A percentile compares a stretch with the other conserved stretches of the same genome.
Evolutionary conservation across 306 rosid species (phyloP).

Genomic region (Cicer pinnatifidum): DNA sequence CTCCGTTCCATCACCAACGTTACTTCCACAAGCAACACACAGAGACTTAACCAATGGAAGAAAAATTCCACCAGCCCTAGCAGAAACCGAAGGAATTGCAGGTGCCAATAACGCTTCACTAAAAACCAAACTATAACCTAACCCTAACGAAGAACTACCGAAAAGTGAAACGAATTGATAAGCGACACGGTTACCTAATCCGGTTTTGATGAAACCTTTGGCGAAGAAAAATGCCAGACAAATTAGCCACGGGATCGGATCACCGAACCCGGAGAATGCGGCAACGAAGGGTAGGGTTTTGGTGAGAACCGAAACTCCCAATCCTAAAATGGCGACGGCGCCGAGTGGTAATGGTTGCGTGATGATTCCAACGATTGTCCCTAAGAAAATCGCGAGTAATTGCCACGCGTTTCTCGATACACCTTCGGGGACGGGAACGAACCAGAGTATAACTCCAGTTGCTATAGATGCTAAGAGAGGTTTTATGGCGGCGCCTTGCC

Average conservation of each 20-base stretch:
- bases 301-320: slow-evolving; percentile 86
- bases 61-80: slow-evolving; percentile 94
- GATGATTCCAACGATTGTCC: slow-evolving; percentile 91
- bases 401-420: slow-evolving; percentile 88
- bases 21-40: slow-evolving; percentile 95
- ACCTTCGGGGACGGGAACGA: slow-evolving; percentile 79
- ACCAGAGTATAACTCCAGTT: slow-evolving; percentile 80
- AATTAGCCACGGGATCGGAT: slow-evolving; percentile 97
- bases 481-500: slow-evolving; percentile 87
- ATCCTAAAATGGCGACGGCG: slow-evolving; percentile 84
- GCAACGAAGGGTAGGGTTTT: slow-evolving; percentile 86
- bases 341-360: slow-evolving; percentile 94
- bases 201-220: slow-evolving; percentile 91
- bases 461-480: slow-evolving; percentile 81
- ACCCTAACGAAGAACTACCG: slow-evolving; percentile 91
- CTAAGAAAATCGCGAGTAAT: slow-evolving; percentile 81
- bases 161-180: slow-evolving; percentile 86
- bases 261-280: slow-evolving; percentile 93
- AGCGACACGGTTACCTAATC: slow-evolving; percentile 91
- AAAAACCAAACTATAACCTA: slow-evolving; percentile 93
- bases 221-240: slow-evolving; percentile 97
- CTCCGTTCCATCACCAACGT: slow-evolving; percentile 94
- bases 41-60: slow-evolving; percentile 85
- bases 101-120: slow-evolving; percentile 95
- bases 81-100: slow-evolving; percentile 94